These are phyloP conservation scores for Penicillium italicum DNA, from an alignment of 2,329 filamentous ascomycete species.

Conservation along the genomic window DNA sequence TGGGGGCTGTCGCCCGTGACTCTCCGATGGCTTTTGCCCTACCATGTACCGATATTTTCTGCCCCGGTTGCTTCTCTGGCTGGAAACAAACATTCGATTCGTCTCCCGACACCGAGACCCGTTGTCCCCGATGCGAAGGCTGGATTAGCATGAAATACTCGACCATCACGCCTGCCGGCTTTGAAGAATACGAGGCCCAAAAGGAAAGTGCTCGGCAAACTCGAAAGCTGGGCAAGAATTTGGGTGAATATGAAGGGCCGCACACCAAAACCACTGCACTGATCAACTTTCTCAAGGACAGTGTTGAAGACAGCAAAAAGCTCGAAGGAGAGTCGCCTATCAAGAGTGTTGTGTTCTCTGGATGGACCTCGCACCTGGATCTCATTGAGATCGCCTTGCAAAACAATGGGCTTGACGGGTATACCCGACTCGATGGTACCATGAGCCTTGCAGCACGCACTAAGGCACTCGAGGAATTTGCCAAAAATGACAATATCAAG, in stretches of 20 bases:
- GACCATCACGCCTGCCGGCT: constrained; percentile 60
- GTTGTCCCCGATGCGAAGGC: constrained; percentile 66
- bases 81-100: constrained; percentile 55
- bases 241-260: constrained; percentile 73
- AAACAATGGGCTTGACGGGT: constrained; percentile 52
- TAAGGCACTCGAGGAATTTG: constrained; percentile 72
- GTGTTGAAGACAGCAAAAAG: constrained; percentile 54
- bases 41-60: constrained; percentile 82
- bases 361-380: constrained; percentile 94
- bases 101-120: constrained; percentile 47
- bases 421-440: constrained; percentile 81
- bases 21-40: constrained; percentile 69
- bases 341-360: constrained; percentile 92
- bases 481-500: constrained; percentile 64
- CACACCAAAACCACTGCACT: constrained; percentile 89
- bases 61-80: constrained; percentile 64
- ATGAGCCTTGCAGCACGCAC: constrained; percentile 75
- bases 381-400: constrained; percentile 80
- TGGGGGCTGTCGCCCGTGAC: constrained; percentile 50
- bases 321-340: constrained; percentile 65
- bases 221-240: constrained; percentile 55
- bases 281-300: constrained; percentile 66
- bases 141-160: constrained; percentile 64
- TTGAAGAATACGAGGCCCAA: constrained; percentile 51
- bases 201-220: constrained; percentile 52